Evolutionary conservation across 106 monocot genomes (phyloP).

Genomic region (Allium fistulosum): DNA sequence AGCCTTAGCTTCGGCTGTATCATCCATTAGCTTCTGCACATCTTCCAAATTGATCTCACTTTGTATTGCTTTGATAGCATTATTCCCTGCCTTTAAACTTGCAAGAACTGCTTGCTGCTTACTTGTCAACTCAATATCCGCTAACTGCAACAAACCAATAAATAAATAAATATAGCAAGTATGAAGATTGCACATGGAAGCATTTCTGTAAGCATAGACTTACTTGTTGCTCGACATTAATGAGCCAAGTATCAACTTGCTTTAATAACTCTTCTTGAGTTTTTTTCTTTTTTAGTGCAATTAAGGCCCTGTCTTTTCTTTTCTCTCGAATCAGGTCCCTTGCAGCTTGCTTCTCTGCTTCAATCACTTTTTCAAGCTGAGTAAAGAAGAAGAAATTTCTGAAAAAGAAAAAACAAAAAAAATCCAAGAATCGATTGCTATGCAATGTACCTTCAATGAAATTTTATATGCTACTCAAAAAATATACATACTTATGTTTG

Average conservation of each 20-base stretch:
- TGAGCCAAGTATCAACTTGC: constrained; percentile 78
- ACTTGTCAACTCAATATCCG: constrained; percentile 84
- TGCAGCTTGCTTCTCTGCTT: constrained; percentile 86
- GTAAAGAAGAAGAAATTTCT: background rate
- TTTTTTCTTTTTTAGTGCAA: constrained; percentile 95
- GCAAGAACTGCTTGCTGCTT: constrained; percentile 94
- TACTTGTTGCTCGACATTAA: constrained; percentile 97
- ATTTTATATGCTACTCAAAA: too few species aligned
- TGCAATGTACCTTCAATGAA: too few species aligned
- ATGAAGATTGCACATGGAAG: too few species aligned
- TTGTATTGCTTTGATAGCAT: constrained; percentile 86
- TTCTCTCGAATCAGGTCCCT: constrained; percentile 75
- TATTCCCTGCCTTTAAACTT: constrained; percentile 78
- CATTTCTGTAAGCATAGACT: background rate
- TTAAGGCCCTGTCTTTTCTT: constrained; percentile 83
- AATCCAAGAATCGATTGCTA: too few species aligned
- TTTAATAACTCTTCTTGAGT: constrained; percentile 85
- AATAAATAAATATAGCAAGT: background rate
- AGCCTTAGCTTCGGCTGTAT: constrained; percentile 88
- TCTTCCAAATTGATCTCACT: constrained; percentile 92
- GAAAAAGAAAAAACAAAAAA: background rate
- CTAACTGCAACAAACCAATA: constrained; percentile 38
- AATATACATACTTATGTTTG: too few species aligned
- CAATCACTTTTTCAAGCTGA: constrained; percentile 86
- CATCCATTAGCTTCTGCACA: constrained; percentile 95